phyloP scores from a whole-genome alignment of 2,329 filamentous ascomycete genomes.

The Penicillium rolfsii region DNA sequence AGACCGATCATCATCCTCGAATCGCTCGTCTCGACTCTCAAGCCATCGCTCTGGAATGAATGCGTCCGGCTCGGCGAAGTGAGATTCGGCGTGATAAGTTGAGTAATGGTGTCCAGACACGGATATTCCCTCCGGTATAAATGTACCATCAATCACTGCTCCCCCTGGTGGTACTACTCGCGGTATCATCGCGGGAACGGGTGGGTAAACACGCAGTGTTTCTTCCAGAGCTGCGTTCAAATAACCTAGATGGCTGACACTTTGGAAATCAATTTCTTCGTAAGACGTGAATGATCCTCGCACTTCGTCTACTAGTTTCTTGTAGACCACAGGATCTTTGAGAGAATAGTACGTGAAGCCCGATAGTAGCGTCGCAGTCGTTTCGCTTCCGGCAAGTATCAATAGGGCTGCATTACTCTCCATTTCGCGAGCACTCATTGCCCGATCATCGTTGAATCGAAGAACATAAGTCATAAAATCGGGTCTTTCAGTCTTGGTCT shows the following conservation, averaged over 20 bases:
- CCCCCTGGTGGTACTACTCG: slow-evolving; percentile 41
- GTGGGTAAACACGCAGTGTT: slow-evolving; percentile 48
- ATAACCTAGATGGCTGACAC: slow-evolving; percentile 38
- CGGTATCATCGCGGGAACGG: slow-evolving; percentile 41
- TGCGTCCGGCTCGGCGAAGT: slow-evolving; percentile 32
- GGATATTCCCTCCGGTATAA: slow-evolving; percentile 37
- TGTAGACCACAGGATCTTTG: slow-evolving; percentile 24
- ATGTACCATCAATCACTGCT: slow-evolving; percentile 40
- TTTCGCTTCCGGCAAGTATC: slow-evolving; percentile 52
- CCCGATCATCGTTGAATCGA: slow-evolving; percentile 34
- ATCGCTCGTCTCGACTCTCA: slow-evolving; percentile 21
- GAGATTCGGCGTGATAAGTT: slow-evolving; percentile 20
- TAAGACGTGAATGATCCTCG: slow-evolving; percentile 23
- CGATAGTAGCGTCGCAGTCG: slow-evolving; percentile 47
- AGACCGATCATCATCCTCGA: slow-evolving; percentile 22
- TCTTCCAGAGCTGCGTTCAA: slow-evolving; percentile 48
- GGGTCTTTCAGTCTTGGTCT: slow-evolving; percentile 28
- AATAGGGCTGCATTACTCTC: slow-evolving; percentile 42
- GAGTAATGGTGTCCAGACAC: slow-evolving; percentile 20
- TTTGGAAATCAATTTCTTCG: slow-evolving; percentile 41
- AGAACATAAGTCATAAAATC: slow-evolving; percentile 50
- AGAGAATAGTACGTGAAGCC: slow-evolving; percentile 44
- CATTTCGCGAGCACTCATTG: slow-evolving; percentile 41
- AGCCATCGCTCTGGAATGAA: slow-evolving; percentile 38
- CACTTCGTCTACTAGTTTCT: slow-evolving; percentile 24